Conservation (phyloP, 139 green algal genomes). For the Parachlorella kessleri region DNA sequence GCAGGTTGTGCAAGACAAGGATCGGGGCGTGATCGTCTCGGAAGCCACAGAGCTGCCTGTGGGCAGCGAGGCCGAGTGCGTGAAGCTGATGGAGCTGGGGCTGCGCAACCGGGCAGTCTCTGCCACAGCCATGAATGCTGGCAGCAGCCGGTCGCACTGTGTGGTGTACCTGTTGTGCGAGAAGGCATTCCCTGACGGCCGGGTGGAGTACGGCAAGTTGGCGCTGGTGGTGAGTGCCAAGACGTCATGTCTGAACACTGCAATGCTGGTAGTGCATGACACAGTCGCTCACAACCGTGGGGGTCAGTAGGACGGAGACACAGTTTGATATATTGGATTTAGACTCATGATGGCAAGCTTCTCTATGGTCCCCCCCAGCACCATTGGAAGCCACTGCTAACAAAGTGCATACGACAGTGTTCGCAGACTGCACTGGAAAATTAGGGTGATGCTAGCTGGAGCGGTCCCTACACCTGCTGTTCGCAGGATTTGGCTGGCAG, state of each 20-base stretch:
- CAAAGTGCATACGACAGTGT: no score
- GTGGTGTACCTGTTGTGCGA: conserved; percentile 71
- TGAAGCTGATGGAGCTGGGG: conserved; percentile 52
- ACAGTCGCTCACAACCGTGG: no score
- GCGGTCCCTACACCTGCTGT: no score
- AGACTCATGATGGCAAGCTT: no score
- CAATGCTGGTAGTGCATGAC: no score
- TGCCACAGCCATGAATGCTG: conserved; percentile 45
- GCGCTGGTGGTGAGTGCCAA: conserved; percentile 52
- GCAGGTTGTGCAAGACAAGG: conserved; percentile 26
- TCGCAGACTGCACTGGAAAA: no score
- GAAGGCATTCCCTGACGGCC: conserved; percentile 43
- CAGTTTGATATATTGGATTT: no score
- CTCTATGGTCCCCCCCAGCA: no score
- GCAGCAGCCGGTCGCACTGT: conserved; percentile 72
- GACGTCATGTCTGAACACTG: background rate
- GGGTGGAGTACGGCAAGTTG: conserved; percentile 62
- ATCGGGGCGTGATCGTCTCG: conserved; percentile 29
- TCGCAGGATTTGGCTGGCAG: conserved; percentile 76
- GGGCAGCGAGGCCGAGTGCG: conserved; percentile 57
- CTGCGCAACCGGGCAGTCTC: conserved; percentile 41
- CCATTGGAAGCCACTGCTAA: no score
- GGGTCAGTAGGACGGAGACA: no score
- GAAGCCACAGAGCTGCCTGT: conserved; percentile 53
- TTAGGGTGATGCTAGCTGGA: no score